Evolutionary conservation across 139 green algal genomes (phyloP).

Genomic region (Volvox africanus): DNA sequence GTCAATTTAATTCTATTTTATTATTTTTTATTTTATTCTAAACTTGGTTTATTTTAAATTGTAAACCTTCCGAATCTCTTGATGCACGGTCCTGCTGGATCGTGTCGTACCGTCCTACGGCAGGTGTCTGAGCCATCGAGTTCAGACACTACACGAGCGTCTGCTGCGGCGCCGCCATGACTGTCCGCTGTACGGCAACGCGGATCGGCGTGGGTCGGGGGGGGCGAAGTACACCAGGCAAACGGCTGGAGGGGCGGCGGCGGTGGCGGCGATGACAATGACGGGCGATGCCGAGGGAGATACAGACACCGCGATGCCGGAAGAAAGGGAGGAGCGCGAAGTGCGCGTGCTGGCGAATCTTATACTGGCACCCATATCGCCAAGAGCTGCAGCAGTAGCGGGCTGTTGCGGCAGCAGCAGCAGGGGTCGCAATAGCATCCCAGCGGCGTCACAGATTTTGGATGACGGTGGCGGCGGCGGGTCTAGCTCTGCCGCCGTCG

Average conservation of each 20-base stretch:
- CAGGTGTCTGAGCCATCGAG: conserved; percentile 24
- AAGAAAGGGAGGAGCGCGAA: neutral
- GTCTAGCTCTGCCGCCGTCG: neutral
- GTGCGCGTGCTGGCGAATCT: neutral
- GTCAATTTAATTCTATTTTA: no score
- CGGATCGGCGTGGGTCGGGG: no score
- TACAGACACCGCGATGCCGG: neutral
- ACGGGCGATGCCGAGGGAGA: neutral
- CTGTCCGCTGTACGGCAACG: conserved; percentile 18
- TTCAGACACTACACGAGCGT: conserved; percentile 37
- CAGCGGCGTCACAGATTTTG: neutral
- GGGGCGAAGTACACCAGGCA: no score
- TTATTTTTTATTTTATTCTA: no score
- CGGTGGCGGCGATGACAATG: neutral
- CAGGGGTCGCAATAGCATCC: neutral
- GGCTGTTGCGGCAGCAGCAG: neutral
- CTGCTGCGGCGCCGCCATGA: neutral
- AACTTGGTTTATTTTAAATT: no score
- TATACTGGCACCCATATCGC: conserved; percentile 20
- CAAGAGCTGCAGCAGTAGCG: neutral
- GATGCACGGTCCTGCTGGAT: no score
- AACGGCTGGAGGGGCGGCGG: neutral
- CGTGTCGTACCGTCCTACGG: no score
- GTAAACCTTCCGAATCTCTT: no score
- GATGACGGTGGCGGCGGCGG: neutral